Evolutionary conservation across 2,329 filamentous ascomycete species (phyloP).

Genomic region (Exophiala sideris): DNA sequence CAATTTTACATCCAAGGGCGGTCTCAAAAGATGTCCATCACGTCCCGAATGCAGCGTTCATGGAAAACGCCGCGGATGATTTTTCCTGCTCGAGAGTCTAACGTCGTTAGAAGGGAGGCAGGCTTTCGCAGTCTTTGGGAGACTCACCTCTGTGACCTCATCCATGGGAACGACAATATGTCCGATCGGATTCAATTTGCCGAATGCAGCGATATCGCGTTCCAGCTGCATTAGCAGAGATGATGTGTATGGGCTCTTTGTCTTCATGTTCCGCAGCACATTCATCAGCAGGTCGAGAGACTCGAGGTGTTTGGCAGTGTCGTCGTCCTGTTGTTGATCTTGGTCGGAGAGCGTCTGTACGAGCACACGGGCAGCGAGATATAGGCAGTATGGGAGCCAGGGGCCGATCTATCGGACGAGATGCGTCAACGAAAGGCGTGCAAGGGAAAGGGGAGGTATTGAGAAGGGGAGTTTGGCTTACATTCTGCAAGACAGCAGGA

Average conservation of each 20-base stretch:
- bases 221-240: conserved; percentile 2
- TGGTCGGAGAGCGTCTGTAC: not conserved
- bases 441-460: not conserved
- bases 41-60: too few relatives aligned
- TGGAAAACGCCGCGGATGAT: too few relatives aligned
- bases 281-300: conserved; percentile 2
- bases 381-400: conserved; percentile 5
- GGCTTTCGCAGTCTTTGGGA: not conserved
- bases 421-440: not conserved
- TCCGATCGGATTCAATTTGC: conserved; percentile 4
- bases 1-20: not conserved
- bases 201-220: not conserved
- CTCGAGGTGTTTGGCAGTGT: not conserved
- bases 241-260: not conserved
- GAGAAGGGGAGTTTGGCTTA: not conserved
- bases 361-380: conserved; percentile 4
- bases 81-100: conserved; percentile 2
- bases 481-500: not conserved
- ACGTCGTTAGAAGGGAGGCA: not conserved
- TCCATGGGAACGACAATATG: conserved; percentile 2
- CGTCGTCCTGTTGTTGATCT: not conserved
- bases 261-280: not conserved
- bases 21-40: too few relatives aligned
- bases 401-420: not conserved
- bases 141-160: conserved; percentile 2